Base-by-base conservation (phyloP, 257 asterid species). In the Gardenia jasminoides region DNA sequence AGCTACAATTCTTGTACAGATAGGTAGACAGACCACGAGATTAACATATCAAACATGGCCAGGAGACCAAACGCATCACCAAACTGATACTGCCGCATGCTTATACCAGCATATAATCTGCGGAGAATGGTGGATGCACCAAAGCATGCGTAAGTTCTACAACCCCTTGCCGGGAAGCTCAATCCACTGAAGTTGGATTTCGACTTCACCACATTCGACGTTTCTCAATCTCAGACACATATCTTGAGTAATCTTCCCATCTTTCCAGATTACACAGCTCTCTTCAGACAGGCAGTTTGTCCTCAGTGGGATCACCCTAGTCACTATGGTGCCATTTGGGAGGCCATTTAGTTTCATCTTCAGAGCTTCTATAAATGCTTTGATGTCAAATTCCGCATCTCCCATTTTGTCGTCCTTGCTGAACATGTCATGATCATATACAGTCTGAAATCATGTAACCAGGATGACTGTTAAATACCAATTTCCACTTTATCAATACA, bases 401-500 rank as follows among this genome's bases (percentile, higher is more conserved):
- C 91, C 91, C 89, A 88, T 88, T 70, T 83, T 86, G 75, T 88
- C 91, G 62, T 88, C 89, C 82, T 62, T 79, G 81, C 80, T 85
- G 85, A 88, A 88, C 16, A 82, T 78, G 80, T 88, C 91, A 20
- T 86, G 88, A 69, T 88, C 91, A 72, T 85, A 88, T 5, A 88
- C 89, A 1, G 82, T 84, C 91, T 88, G 84, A 39, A 86, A 79
- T n/a, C 56, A 50, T 39, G 36, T n/a, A 67, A 48, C 39, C 15
- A 30, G 16, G 24, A 67, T 43, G 3, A 52, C 36, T 19, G 41
- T 54, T 28, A 65, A 31, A 28, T 1, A 64, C 20, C 36, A 31
- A 50, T 11, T 36, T 58, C 67, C 19, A 46, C 24, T 17, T 22
- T 12, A 54, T 44, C 64, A 69, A 24, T 22, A 54, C 8, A 17